phyloP scores from a whole-genome alignment of 1,139 yeast species.

The Protomyces lactucae-debilis region DNA sequence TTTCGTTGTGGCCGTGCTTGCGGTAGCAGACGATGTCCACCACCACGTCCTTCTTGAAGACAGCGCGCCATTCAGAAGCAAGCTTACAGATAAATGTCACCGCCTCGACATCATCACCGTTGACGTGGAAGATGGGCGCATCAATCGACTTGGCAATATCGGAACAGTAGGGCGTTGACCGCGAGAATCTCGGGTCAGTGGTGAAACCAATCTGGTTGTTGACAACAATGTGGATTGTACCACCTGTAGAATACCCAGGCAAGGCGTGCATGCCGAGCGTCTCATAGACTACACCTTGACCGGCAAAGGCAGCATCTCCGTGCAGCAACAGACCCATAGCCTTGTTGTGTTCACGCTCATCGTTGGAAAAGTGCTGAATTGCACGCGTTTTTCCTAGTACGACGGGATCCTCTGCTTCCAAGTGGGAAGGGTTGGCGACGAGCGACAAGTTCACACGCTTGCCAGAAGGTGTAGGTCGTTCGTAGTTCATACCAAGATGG shows the following conservation, averaged over 20 bases:
- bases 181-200: constrained; percentile 94
- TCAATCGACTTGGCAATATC: constrained; percentile 95
- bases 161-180: constrained; percentile 97
- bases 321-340: constrained; percentile 91
- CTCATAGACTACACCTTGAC: constrained; percentile 98
- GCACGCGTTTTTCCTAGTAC: constrained; percentile 98
- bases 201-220: constrained; percentile 99
- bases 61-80: constrained; percentile 98
- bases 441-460: constrained; percentile 89
- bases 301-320: constrained; percentile 99
- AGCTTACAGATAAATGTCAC: constrained; percentile 84
- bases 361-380: constrained; percentile 84
- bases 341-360: constrained; percentile 72
- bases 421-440: constrained; percentile 98
- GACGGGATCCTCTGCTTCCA: constrained; percentile 98
- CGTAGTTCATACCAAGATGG: constrained; percentile 98
- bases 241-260: constrained; percentile 97
- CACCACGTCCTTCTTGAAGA: constrained; percentile 92
- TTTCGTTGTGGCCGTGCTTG: constrained; percentile 98
- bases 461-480: constrained; percentile 98
- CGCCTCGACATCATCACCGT: constrained; percentile 96
- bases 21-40: constrained; percentile 98
- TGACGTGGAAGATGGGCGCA: constrained; percentile 98
- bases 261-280: constrained; percentile 90
- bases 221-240: constrained; percentile 91